A percentile compares a stretch with the other conserved stretches of the same genome.
Conservation (phyloP, 2,329 filamentous ascomycete species). For the Pleoardoris graminearum region DNA sequence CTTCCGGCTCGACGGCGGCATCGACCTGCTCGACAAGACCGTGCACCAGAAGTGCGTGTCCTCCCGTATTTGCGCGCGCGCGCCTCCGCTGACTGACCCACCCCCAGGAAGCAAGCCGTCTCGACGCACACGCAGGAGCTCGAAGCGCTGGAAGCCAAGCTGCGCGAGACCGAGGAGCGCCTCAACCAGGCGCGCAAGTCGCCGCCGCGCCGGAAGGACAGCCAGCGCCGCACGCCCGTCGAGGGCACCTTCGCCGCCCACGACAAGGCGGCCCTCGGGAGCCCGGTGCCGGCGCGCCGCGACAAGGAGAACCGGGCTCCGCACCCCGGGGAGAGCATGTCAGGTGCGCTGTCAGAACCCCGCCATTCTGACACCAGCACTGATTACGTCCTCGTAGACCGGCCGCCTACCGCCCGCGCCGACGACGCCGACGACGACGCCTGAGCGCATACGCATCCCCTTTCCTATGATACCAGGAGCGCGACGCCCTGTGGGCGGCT, state of each 20-base stretch:
- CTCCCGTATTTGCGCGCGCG: too few species aligned
- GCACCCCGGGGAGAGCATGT: slow-evolving; percentile 23
- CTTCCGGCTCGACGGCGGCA: slow-evolving; percentile 81
- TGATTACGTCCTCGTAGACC: slow-evolving; percentile 45
- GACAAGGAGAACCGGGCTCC: slow-evolving; percentile 13
- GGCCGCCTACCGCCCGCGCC: slow-evolving; percentile 27
- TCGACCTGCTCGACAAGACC: slow-evolving; percentile 73
- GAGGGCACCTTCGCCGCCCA: slow-evolving; percentile 28
- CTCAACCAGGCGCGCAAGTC: slow-evolving; percentile 53
- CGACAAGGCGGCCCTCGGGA: slow-evolving; percentile 32
- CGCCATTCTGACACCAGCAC: slow-evolving; percentile 37
- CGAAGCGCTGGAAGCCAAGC: slow-evolving; percentile 78
- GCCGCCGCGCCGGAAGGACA: slow-evolving; percentile 36
- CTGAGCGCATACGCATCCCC: not conserved
- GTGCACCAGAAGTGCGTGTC: slow-evolving; percentile 80
- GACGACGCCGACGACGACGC: slow-evolving; percentile 15
- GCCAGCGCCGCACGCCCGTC: slow-evolving; percentile 32
- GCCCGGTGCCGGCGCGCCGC: slow-evolving; percentile 23
- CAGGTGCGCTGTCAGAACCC: slow-evolving; percentile 40
- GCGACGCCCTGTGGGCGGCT: not conserved
- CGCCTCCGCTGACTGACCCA: slow-evolving; percentile 3
- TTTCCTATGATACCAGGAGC: slow-evolving; percentile 9
- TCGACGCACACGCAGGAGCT: slow-evolving; percentile 76
- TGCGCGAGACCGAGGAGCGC: slow-evolving; percentile 82
- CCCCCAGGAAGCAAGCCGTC: slow-evolving; percentile 74